phyloP scores from a whole-genome alignment of 202 grass and related monocot species.

The Schoenoplectus tabernaemontani region DNA sequence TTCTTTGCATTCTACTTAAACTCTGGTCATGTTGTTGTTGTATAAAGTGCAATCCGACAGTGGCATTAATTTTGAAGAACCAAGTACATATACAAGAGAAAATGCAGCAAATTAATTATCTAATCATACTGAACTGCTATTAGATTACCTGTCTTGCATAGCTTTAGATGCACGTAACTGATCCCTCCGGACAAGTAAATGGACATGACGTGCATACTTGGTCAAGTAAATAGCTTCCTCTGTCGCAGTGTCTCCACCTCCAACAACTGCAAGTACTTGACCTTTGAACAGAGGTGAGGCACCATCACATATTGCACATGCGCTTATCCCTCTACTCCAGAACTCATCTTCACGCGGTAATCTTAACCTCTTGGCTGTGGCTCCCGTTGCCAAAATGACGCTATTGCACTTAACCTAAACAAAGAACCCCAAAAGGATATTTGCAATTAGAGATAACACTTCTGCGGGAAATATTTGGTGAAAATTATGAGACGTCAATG shows the following conservation, averaged over 20 bases:
- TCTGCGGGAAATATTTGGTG: background rate
- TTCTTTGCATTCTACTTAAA: background rate
- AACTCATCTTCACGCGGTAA: constrained; percentile 96
- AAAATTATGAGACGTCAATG: background rate
- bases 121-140: constrained; percentile 12
- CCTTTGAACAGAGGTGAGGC: constrained; percentile 83
- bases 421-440: background rate
- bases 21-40: no score
- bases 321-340: constrained; percentile 98
- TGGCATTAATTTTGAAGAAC: background rate
- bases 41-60: background rate
- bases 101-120: background rate
- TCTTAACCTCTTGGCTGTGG: constrained; percentile 58
- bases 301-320: constrained; percentile 97
- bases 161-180: constrained; percentile 85
- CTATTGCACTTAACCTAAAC: constrained; percentile 69
- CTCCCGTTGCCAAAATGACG: constrained; percentile 91
- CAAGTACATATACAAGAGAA: background rate
- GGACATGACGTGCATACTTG: constrained; percentile 93
- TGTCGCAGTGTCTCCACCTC: constrained; percentile 89
- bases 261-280: constrained; percentile 92
- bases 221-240: constrained; percentile 97
- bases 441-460: background rate
- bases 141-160: constrained; percentile 90
- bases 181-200: constrained; percentile 74